Conservation (phyloP, 129 eudicot genomes). For the Flaveria brownii region DNA sequence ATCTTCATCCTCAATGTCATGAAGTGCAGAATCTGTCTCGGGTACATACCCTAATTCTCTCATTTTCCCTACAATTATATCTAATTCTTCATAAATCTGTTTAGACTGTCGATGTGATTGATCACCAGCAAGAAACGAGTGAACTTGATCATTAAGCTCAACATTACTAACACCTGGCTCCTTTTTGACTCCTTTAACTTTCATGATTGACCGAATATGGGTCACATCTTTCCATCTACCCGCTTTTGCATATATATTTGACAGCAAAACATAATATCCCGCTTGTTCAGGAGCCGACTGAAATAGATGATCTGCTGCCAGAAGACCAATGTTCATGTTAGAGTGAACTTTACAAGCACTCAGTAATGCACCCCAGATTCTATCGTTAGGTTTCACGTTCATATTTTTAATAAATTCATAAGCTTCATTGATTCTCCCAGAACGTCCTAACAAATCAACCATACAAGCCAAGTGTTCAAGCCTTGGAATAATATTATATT, state of each 20-base stretch:
- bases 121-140: constrained; percentile 76
- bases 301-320: constrained; percentile 81
- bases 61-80: constrained; percentile 59
- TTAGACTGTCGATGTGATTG: constrained; percentile 61
- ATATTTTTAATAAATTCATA: constrained; percentile 54
- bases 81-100: constrained; percentile 55
- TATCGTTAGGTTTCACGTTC: constrained; percentile 68
- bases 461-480: constrained; percentile 81
- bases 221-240: constrained; percentile 86
- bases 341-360: constrained; percentile 75
- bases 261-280: constrained; percentile 77
- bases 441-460: constrained; percentile 82
- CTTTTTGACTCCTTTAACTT: constrained; percentile 69
- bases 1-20: constrained; percentile 87
- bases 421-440: constrained; percentile 66
- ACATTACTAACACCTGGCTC: constrained; percentile 76
- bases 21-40: constrained; percentile 59
- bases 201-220: constrained; percentile 61
- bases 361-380: constrained; percentile 81
- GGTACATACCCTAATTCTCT: constrained; percentile 73
- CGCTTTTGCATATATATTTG: constrained; percentile 90
- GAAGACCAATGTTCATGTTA: constrained; percentile 63
- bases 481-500: constrained; percentile 59
- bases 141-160: constrained; percentile 58
- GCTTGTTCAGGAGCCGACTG: constrained; percentile 70